Conservation (phyloP, 2,329 filamentous ascomycete genomes). For the Phialocephala sp. region DNA sequence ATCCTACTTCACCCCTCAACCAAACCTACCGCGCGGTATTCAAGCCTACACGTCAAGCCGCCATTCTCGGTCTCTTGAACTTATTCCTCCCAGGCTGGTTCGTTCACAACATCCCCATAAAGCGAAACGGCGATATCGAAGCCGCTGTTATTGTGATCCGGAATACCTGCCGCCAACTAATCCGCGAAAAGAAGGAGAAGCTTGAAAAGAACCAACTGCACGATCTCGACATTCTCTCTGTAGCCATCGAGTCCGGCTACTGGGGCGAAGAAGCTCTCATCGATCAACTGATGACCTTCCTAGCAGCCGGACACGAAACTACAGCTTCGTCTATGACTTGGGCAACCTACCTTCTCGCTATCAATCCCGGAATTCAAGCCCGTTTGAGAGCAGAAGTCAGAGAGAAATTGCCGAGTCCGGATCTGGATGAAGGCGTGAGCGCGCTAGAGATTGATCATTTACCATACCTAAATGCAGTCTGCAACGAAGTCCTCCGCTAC, state of each 20-base stretch:
- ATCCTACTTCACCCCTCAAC: constrained; percentile 65
- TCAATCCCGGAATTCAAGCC: constrained; percentile 67
- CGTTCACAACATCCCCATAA: constrained; percentile 67
- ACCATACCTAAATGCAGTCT: constrained; percentile 80
- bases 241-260: constrained; percentile 75
- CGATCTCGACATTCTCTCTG: constrained; percentile 78
- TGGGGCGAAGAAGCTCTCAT: constrained; percentile 83
- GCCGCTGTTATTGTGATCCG: constrained; percentile 65
- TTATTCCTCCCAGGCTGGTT: constrained; percentile 69
- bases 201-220: constrained; percentile 54
- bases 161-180: constrained; percentile 68
- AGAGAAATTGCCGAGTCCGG: constrained; percentile 58
- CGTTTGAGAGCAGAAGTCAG: constrained; percentile 73
- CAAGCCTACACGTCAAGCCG: constrained; percentile 55
- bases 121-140: constrained; percentile 70
- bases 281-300: constrained; percentile 89
- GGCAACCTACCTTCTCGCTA: constrained; percentile 72
- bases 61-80: constrained; percentile 61
- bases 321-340: constrained; percentile 79
- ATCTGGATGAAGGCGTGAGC: constrained; percentile 49
- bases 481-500: constrained; percentile 77
- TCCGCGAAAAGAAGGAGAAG: constrained; percentile 70
- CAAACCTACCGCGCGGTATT: constrained; percentile 62
- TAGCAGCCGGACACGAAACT: constrained; percentile 83
- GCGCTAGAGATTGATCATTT: constrained; percentile 70